Evolutionary conservation across 2,329 filamentous ascomycete genomes (phyloP), one percentile per base, ranked within the genome.

Genomic region (Aureobasidium sp.): DNA sequence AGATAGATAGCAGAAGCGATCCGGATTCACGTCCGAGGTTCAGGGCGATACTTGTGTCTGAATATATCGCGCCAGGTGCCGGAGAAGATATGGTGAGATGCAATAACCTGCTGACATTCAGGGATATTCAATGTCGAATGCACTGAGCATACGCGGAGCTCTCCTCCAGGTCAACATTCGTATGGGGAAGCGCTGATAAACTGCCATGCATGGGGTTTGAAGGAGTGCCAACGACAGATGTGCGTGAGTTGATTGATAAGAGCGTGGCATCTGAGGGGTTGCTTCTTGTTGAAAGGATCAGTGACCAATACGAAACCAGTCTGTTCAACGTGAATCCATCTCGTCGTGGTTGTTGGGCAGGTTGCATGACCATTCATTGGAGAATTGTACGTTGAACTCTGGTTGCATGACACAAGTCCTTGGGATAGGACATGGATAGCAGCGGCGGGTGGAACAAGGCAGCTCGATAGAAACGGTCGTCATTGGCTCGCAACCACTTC

Each of bases 121-220:
- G 42, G 50, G 8, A 42, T 30, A 29, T 39, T 11, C 21, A n/a
- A 54, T 30, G n/a, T 32, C 50, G 42, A 21, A 53, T 37, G n/a
- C n/a, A 37, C n/a, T 30, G 14, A 16, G 41, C 51, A 34, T 42
- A 27, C n/a, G n/a, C n/a, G n/a, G n/a, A n/a, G n/a, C n/a, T n/a
- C n/a, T n/a, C n/a, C n/a, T n/a, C n/a, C n/a, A n/a, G n/a, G n/a
- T n/a, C n/a, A n/a, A n/a, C n/a, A n/a, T n/a, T n/a, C n/a, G n/a
- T 36, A 45, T 57, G 53, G 53, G 53, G 53, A 44, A 57, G 53
- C 41, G 53, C 53, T 57, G 53, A 57, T 45, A 45, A 36, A 57
- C 53, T 29, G 53, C 45, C 53, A 13, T 57, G 53, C 53, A 57
- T 57, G 9, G 14, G 16, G 39, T 9, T 39, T 9, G 36, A 29